Evolutionary conservation across 352 stramenopile genomes (phyloP).

Genomic region (Phytopythium boreale): DNA sequence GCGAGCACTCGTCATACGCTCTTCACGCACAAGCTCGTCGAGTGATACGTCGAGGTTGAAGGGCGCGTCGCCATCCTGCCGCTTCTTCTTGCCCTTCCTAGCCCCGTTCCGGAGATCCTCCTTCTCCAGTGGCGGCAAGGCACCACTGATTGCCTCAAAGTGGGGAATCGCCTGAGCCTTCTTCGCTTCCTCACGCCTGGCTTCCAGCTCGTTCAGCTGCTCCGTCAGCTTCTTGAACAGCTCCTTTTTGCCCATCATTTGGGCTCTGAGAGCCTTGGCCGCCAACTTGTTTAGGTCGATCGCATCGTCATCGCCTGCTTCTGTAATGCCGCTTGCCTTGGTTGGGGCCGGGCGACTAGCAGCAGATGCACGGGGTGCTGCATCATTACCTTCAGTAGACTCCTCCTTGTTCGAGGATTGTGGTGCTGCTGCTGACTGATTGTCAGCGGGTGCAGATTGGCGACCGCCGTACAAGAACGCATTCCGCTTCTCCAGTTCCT

Average conservation of each 20-base stretch:
- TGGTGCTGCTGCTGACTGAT: too few relatives aligned
- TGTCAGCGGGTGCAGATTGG: not conserved
- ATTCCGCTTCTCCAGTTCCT: slow-evolving; percentile 47
- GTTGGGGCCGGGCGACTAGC: not conserved
- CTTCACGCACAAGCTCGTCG: slow-evolving; percentile 76
- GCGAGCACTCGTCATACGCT: slow-evolving; percentile 53
- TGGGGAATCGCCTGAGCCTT: slow-evolving; percentile 42
- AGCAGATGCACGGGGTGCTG: not conserved
- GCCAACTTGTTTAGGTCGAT: slow-evolving; percentile 79
- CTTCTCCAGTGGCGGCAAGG: slow-evolving; percentile 62
- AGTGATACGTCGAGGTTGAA: slow-evolving; percentile 34
- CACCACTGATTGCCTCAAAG: slow-evolving; percentile 51
- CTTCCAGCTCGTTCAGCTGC: slow-evolving; percentile 79
- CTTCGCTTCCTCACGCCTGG: slow-evolving; percentile 42
- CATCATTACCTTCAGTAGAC: not conserved
- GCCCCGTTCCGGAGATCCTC: slow-evolving; percentile 62
- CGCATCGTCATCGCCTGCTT: slow-evolving; percentile 23
- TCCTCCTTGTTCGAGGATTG: not conserved
- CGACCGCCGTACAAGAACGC: slow-evolving; percentile 58
- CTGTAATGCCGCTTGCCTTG: not conserved
- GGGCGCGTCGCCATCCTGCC: slow-evolving; percentile 14
- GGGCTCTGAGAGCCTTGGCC: slow-evolving; percentile 66
- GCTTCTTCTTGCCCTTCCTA: slow-evolving; percentile 65
- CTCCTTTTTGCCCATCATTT: slow-evolving; percentile 81
- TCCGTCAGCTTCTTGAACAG: slow-evolving; percentile 75